Evolutionary conservation across 1,284 basidiomycete genomes (phyloP).

Genomic region (Cutaneotrichosporon cavernicola): DNA sequence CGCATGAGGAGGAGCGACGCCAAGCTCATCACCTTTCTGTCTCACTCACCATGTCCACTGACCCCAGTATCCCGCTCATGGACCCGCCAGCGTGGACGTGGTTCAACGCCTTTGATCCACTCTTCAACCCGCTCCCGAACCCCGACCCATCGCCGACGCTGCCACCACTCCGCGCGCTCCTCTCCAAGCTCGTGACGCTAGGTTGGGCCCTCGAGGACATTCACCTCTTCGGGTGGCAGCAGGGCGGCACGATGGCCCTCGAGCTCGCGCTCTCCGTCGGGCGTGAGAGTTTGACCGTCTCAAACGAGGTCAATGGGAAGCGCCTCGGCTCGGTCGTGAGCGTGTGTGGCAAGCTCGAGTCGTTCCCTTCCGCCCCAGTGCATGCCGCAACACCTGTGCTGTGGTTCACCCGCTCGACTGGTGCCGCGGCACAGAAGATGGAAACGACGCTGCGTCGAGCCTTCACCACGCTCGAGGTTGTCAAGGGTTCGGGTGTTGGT

Average conservation of each 20-base stretch:
- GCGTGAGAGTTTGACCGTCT: background rate
- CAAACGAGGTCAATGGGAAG: background rate
- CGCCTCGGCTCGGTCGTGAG: slow-evolving; percentile 52
- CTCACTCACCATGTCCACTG: slow-evolving; percentile 9
- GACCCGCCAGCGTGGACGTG: slow-evolving; percentile 76
- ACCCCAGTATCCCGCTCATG: slow-evolving; percentile 70
- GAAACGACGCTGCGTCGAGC: slow-evolving; percentile 62
- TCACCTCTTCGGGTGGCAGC: slow-evolving; percentile 85
- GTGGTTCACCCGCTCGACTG: slow-evolving; percentile 61
- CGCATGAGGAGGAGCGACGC: background rate
- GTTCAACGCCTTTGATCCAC: slow-evolving; percentile 77
- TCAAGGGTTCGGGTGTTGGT: slow-evolving; percentile 46
- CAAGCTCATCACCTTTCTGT: background rate
- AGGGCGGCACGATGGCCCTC: slow-evolving; percentile 76
- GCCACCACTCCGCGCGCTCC: slow-evolving; percentile 55
- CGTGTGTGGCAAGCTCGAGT: slow-evolving; percentile 69
- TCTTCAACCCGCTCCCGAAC: slow-evolving; percentile 72
- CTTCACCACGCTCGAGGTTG: slow-evolving; percentile 59
- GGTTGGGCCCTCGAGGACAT: slow-evolving; percentile 67
- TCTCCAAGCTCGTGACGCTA: slow-evolving; percentile 60
- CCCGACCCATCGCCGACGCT: slow-evolving; percentile 66
- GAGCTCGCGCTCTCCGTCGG: slow-evolving; percentile 61
- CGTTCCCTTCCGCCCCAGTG: slow-evolving; percentile 67
- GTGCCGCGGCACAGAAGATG: slow-evolving; percentile 49
- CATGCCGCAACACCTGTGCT: slow-evolving; percentile 61